Conservation (phyloP, 2,329 filamentous ascomycete species). For the Cercospora zeae-maydis region DNA sequence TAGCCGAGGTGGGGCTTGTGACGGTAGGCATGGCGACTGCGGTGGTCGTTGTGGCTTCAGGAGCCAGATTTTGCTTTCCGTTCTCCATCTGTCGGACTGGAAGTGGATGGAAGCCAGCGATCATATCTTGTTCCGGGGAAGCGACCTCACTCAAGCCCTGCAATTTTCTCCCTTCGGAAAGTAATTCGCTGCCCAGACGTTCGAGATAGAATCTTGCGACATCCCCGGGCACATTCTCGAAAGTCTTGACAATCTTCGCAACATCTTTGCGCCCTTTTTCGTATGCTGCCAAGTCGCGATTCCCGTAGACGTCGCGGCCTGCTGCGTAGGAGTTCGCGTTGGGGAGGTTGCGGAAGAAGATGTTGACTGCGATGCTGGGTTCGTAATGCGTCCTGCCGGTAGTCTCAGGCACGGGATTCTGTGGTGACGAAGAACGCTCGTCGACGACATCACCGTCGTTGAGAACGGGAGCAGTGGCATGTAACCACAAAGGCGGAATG, state of each 20-base stretch:
- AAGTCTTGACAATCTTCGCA: slow-evolving; percentile 60
- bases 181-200: slow-evolving; percentile 67
- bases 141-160: neutral
- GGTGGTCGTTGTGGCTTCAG: neutral
- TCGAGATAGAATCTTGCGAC: slow-evolving; percentile 72
- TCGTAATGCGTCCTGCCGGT: neutral
- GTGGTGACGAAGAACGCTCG: neutral
- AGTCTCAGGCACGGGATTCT: neutral
- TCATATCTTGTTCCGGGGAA: neutral
- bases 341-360: slow-evolving; percentile 70
- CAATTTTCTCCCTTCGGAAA: slow-evolving; percentile 29
- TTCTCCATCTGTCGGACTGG: neutral
- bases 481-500: slow-evolving; percentile 79
- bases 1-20: neutral
- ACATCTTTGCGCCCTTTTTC: slow-evolving; percentile 75
- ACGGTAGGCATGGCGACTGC: neutral
- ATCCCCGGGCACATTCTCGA: slow-evolving; percentile 62
- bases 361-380: slow-evolving; percentile 74
- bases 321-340: slow-evolving; percentile 60
- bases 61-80: neutral
- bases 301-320: slow-evolving; percentile 83
- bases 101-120: neutral
- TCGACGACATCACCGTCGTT: neutral
- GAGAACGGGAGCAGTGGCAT: slow-evolving; percentile 62
- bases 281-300: slow-evolving; percentile 78